Percentiles rank a stretch among this genome's conserved stretches.
Evolutionary conservation across 192 early-diverging fungal genomes (phyloP).

Genomic region (Linnemannia hyalina): DNA sequence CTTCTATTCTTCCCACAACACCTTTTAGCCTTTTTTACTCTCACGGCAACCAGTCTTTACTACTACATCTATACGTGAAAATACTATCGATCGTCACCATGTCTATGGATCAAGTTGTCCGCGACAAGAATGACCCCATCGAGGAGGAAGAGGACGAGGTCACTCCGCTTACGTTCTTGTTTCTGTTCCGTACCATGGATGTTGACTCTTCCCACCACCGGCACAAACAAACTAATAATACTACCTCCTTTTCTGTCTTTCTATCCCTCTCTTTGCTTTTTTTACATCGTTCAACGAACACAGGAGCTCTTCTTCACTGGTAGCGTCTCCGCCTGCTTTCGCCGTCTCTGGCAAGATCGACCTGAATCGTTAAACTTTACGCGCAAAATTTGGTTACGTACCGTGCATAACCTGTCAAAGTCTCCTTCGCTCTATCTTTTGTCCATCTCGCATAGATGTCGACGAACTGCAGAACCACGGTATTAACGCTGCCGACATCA

Average conservation of each 20-base stretch:
- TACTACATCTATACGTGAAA: neutral
- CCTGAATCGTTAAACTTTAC: neutral
- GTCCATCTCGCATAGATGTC: slow-evolving; percentile 33
- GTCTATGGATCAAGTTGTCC: slow-evolving; percentile 45
- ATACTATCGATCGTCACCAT: neutral
- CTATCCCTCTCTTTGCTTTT: neutral
- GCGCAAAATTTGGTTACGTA: neutral
- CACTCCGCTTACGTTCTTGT: neutral
- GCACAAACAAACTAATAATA: neutral
- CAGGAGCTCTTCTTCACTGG: slow-evolving; percentile 50
- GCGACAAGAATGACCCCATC: slow-evolving; percentile 13
- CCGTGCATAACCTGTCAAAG: neutral
- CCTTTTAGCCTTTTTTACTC: neutral
- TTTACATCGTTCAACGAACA: neutral
- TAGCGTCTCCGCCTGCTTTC: neutral
- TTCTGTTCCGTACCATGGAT: neutral
- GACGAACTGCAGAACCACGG: slow-evolving; percentile 75
- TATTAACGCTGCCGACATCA: slow-evolving; percentile 83
- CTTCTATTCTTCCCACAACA: neutral
- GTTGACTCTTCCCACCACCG: neutral
- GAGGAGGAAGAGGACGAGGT: slow-evolving; percentile 37
- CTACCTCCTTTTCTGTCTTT: neutral
- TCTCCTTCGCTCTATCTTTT: neutral
- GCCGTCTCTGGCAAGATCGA: neutral
- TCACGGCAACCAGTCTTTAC: neutral